Evolutionary conservation across 108 stramenopile genomes (phyloP), one percentile per base, ranked within the genome.

Genomic region (Seminavis robusta): DNA sequence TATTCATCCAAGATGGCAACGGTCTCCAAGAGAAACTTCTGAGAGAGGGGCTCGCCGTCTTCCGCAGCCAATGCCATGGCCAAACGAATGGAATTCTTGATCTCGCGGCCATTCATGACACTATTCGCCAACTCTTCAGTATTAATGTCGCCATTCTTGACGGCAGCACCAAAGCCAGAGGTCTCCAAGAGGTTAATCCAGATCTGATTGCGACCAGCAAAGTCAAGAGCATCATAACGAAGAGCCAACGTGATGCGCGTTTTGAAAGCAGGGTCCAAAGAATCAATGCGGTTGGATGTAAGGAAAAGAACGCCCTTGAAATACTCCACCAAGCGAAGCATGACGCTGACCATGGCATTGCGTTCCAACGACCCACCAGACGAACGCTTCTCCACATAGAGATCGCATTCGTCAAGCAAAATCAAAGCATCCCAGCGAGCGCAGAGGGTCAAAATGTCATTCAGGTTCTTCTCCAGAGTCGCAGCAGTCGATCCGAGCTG

Each of bases 331-430:
- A 86, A 48, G 19, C 74, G 51, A 15, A 86, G 77, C 84, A 86
- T 86, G 10, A 86, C 80, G 32, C 71, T 72, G 15, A 85, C 80
- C 80, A 86, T 86, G 17, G 84, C 80, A 58, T 86, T 86, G 37
- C 84, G 64, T 40, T 81, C 84, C 33, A 86, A 54, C 1, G 68
- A 69, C 2, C 69, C 39, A 52, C 42, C 65, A 21, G 76, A 63
- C 17, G 71, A 65, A 16, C 84, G 80, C 1, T 54, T 65, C 30
- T 81, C 84, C 47, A 86, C 58, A 34, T 81, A 76, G 28, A 36
- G 55, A 51, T 86, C 84, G 3, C 80, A 80, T 28, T 86, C 84
- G 36, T 86, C 84, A 20, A 86, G 48, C 41, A 86, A 49, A 25
- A 86, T 69, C 30, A 81, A 52, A 8, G 84, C 74, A 58, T 86